These are phyloP conservation scores for Acrocalymma vagum DNA, from an alignment of 2,329 filamentous ascomycete species.

Conservation along the genomic window DNA sequence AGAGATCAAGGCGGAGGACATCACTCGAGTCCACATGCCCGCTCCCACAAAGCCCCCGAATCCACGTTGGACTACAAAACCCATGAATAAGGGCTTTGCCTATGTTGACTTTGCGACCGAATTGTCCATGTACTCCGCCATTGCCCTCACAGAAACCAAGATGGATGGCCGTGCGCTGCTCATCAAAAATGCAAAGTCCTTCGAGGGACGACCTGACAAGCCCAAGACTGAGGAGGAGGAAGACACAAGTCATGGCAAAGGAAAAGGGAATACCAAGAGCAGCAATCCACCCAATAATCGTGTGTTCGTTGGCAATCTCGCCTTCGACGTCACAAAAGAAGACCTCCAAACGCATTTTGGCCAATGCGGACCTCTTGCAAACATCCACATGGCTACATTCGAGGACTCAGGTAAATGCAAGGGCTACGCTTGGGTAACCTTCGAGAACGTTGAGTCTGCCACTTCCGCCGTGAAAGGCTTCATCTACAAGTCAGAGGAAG, in stretches of 20 bases:
- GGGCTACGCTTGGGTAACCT: slow-evolving; percentile 95
- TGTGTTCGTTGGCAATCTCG: slow-evolving; percentile 77
- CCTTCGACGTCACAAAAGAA: slow-evolving; percentile 71
- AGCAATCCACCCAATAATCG: slow-evolving; percentile 75
- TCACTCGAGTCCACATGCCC: slow-evolving; percentile 87
- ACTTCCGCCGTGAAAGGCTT: slow-evolving; percentile 83
- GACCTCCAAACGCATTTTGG: slow-evolving; percentile 81
- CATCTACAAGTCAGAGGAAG: slow-evolving; percentile 71
- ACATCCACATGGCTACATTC: slow-evolving; percentile 91
- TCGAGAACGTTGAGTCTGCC: slow-evolving; percentile 79
- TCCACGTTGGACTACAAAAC: slow-evolving; percentile 55
- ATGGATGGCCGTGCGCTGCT: slow-evolving; percentile 80
- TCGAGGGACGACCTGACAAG: slow-evolving; percentile 86
- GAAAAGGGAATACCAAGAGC: slow-evolving; percentile 40
- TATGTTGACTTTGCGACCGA: slow-evolving; percentile 87
- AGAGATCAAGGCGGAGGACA: slow-evolving; percentile 66
- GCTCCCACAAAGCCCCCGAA: slow-evolving; percentile 52
- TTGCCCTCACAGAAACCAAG: slow-evolving; percentile 86
- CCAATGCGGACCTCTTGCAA: slow-evolving; percentile 83
- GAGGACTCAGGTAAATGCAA: slow-evolving; percentile 98
- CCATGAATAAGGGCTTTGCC: slow-evolving; percentile 90
- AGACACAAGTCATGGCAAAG: slow-evolving; percentile 18
- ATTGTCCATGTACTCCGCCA: slow-evolving; percentile 76
- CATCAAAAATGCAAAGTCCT: slow-evolving; percentile 92
- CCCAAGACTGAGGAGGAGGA: slow-evolving; percentile 50